Percentiles rank a stretch among this genome's conserved stretches.
Evolutionary conservation across 78 protist species (phyloP).

Genomic region (Creolimax fragrantissima): DNA sequence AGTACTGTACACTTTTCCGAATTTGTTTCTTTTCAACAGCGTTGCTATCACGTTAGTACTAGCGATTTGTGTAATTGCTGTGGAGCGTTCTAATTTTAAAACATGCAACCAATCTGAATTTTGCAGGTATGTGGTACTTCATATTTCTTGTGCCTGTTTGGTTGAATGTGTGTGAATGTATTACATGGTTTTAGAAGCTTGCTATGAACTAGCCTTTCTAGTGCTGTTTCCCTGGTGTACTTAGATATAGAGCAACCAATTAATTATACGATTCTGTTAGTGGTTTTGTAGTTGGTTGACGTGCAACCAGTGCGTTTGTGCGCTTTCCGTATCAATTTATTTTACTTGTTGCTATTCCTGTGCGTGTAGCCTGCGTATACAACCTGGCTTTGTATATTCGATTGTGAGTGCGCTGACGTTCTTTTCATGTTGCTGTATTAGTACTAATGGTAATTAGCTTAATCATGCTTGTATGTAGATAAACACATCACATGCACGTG

Average conservation of each 20-base stretch:
- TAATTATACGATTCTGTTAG: not conserved
- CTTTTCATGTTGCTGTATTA: no score
- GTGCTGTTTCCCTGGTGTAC: not conserved
- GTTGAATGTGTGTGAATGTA: not conserved
- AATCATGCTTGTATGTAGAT: no score
- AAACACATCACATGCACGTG: no score
- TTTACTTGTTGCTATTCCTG: no score
- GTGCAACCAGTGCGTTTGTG: not conserved
- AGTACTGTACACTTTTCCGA: not conserved
- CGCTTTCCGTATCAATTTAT: no score
- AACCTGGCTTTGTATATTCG: no score
- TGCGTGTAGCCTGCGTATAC: no score
- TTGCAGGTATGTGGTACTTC: not conserved
- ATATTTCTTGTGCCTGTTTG: not conserved
- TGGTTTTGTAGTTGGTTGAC: not conserved
- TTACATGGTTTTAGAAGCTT: not conserved
- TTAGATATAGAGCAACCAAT: not conserved
- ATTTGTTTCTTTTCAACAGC: not conserved
- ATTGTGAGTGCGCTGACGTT: no score
- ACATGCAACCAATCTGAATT: conserved; percentile 22
- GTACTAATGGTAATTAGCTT: no score
- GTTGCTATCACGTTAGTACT: not conserved
- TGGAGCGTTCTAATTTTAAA: conserved; percentile 25
- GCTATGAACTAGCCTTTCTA: not conserved
- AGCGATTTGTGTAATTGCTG: not conserved